Evolutionary conservation across 2,329 filamentous ascomycete genomes (phyloP), one percentile per base, ranked within the genome.

Genomic region (Colletotrichum siamense): DNA sequence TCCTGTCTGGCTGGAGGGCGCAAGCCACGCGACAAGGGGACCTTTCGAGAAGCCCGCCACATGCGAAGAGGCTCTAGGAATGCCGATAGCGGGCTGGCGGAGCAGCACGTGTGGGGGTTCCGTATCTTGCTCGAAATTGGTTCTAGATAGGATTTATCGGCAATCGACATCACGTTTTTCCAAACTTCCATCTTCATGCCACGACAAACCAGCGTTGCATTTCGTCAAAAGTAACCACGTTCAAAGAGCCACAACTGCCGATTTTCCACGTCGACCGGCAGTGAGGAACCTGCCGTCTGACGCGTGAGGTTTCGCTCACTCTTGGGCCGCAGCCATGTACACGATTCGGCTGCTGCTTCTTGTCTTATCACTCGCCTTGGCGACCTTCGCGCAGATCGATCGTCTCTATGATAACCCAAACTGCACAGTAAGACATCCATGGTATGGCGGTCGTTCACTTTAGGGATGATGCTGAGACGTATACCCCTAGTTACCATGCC

Each of bases 1-100:
- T 0, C 7, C 10, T 22, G 10, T 52, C n/a, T 22, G 6, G n/a
- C 6, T 13, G 44, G 1, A 24, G 0, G 44, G 44, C 44, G 44
- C 4, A 52, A 22, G 44, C 44, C 44, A 52, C 12, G 10, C 10
- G n/a, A 22, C n/a, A 8, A 24, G n/a, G n/a, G 10, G 10, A 5
- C 12, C n/a, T 52, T 52, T 52, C 2, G 9, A 49, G 44, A 52
- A 5, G 12, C 0, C 10, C 44, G 10, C 12, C 44, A 22, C 12
- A 52, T 8, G 44, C n/a, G 44, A 52, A 2, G 44, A 52, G 44
- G 44, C n/a, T 52, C 44, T 52, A 22, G 8, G 44, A 22, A 22
- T 52, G 44, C 44, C 44, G 44, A 52, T 52, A 52, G 44, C 44
- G 44, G 44, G n/a, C n/a, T 52, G 44, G 6, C 44, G 0, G n/a